A percentile compares a stretch with the other conserved stretches of the same genome.
Conservation (phyloP, 441 rosid genomes). For the Arabidopsis hybrid region DNA sequence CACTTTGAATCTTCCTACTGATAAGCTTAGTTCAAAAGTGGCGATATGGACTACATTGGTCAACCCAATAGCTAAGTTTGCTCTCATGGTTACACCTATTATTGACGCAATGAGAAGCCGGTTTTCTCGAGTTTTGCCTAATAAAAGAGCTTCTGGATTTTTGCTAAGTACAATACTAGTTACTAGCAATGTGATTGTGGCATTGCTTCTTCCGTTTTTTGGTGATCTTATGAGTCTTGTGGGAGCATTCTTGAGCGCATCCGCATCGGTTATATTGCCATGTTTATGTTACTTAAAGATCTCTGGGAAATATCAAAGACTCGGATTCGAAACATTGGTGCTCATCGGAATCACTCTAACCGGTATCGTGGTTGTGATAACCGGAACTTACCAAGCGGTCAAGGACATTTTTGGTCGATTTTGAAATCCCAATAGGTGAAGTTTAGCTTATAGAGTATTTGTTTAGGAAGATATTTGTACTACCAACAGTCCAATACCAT, state of each 20-base stretch:
- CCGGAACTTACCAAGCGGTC: slow-evolving; percentile 72
- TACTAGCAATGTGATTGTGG: slow-evolving; percentile 65
- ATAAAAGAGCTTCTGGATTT: slow-evolving; percentile 49
- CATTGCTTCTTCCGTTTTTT: slow-evolving; percentile 72
- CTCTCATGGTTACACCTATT: slow-evolving; percentile 85
- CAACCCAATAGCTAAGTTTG: slow-evolving; percentile 84
- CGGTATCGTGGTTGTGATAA: slow-evolving; percentile 51
- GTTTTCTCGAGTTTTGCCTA: slow-evolving; percentile 49
- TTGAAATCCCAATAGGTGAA: neutral
- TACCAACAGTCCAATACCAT: neutral
- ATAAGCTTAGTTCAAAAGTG: slow-evolving; percentile 65
- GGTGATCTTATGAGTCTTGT: slow-evolving; percentile 86
- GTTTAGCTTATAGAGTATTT: neutral
- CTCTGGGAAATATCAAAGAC: slow-evolving; percentile 56
- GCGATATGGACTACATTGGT: slow-evolving; percentile 85
- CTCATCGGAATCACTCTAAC: slow-evolving; percentile 48
- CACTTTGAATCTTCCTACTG: slow-evolving; percentile 73
- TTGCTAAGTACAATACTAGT: slow-evolving; percentile 62
- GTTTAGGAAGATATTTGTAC: slow-evolving; percentile 11
- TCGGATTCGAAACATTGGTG: slow-evolving; percentile 52
- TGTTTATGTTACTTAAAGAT: slow-evolving; percentile 86
- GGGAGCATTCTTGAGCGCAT: slow-evolving; percentile 80
- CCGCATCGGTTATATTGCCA: slow-evolving; percentile 74
- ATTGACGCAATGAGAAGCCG: slow-evolving; percentile 58
- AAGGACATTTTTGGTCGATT: slow-evolving; percentile 54